These are phyloP conservation scores for Diospyros kaki DNA, from an alignment of 148 eudicot species.

Conservation along the genomic window DNA sequence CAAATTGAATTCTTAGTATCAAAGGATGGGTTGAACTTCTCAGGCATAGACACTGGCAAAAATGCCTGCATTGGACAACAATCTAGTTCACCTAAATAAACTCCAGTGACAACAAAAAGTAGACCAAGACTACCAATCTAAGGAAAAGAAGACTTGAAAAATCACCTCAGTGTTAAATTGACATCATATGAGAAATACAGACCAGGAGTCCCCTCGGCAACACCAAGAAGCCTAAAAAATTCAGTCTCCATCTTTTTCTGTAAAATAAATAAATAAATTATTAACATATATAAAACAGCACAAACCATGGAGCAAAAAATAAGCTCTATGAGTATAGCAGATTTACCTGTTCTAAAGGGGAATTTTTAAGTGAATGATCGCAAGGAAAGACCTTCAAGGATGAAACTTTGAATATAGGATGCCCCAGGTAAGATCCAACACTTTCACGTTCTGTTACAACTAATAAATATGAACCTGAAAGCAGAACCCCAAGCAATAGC, in stretches of 20 bases:
- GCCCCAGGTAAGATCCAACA: slow-evolving; percentile 84
- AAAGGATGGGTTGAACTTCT: background rate
- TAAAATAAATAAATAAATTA: slow-evolving; percentile 14
- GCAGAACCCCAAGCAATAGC: slow-evolving; percentile 10
- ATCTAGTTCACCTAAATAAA: slow-evolving; percentile 10
- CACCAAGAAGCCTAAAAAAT: slow-evolving; percentile 58
- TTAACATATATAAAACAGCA: slow-evolving; percentile 11
- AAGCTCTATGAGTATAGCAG: background rate
- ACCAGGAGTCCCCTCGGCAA: slow-evolving; percentile 75
- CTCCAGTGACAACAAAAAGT: background rate
- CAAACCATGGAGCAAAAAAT: slow-evolving; percentile 2
- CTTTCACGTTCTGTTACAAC: slow-evolving; percentile 80
- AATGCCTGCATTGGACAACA: background rate
- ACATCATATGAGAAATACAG: slow-evolving; percentile 85
- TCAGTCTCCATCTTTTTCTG: slow-evolving; percentile 95
- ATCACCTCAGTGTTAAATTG: slow-evolving; percentile 89
- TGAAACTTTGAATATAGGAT: slow-evolving; percentile 74
- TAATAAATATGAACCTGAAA: slow-evolving; percentile 76
- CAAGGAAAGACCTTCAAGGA: slow-evolving; percentile 86
- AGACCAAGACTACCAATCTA: background rate
- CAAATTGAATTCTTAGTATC: too few species aligned
- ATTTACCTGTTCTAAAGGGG: slow-evolving; percentile 76
- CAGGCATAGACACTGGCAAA: background rate
- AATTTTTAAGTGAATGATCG: slow-evolving; percentile 69
- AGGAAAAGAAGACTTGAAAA: background rate